A percentile compares a stretch with the other conserved stretches of the same genome.
These are phyloP conservation scores for Clausena lansium DNA, from an alignment of 345 rosid species.

Conservation along the genomic window DNA sequence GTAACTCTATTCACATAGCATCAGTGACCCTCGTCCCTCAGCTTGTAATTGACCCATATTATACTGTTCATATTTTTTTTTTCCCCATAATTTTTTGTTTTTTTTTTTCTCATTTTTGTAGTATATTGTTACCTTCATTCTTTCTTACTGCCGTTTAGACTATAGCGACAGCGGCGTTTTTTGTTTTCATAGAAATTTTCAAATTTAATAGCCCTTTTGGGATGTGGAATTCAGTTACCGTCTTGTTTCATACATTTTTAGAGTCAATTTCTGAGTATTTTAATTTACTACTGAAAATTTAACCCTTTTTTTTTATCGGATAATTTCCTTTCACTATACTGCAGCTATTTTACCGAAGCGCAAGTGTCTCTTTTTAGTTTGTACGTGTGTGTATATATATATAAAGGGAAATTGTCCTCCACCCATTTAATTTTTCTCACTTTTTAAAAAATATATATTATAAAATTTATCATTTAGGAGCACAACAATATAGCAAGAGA, in stretches of 20 bases:
- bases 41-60: slow-evolving; percentile 9
- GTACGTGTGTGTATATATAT: no score
- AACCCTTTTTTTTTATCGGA: background rate
- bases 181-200: slow-evolving; percentile 8
- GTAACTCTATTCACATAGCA: slow-evolving; percentile 89
- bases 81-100: slow-evolving; percentile 16
- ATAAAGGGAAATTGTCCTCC: no score
- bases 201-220: slow-evolving; percentile 1
- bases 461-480: no score
- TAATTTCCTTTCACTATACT: background rate
- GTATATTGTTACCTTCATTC: slow-evolving; percentile 27
- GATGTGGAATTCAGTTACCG: background rate
- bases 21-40: background rate
- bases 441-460: no score
- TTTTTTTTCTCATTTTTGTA: slow-evolving; percentile 28
- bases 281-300: background rate
- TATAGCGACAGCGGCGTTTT: background rate
- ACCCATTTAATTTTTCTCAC: no score
- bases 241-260: background rate
- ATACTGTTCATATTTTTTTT: slow-evolving; percentile 28
- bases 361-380: background rate
- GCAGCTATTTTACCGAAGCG: background rate
- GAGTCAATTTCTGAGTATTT: background rate
- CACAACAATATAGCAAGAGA: no score
- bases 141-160: slow-evolving; percentile 19